phyloP scores from a whole-genome alignment of 192 early-diverging fungal genomes.

The Cetraspora pellucida region DNA sequence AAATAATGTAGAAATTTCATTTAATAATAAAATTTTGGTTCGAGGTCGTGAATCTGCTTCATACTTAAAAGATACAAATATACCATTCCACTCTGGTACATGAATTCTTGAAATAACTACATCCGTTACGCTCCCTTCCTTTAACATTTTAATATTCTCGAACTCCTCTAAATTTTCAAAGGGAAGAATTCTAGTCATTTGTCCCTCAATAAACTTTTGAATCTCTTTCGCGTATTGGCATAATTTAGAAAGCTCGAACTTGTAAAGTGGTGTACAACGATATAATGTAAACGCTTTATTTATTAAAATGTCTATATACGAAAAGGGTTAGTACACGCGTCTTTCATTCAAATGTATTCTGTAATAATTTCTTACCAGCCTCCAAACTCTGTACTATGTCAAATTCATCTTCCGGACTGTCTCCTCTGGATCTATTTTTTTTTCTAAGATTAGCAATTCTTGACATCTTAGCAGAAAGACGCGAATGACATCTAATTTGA shows the following conservation, averaged over 20 bases:
- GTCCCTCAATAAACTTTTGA: neutral
- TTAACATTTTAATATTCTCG: neutral
- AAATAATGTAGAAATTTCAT: neutral
- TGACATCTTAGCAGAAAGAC: no score
- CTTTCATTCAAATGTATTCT: no score
- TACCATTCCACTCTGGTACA: slow-evolving; percentile 5
- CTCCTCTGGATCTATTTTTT: no score
- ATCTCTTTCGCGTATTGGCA: slow-evolving; percentile 8
- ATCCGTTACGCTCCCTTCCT: neutral
- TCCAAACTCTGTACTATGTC: no score
- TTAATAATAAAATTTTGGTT: neutral
- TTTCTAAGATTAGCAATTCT: no score
- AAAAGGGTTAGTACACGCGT: neutral
- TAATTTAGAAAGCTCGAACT: neutral
- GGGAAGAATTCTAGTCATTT: neutral
- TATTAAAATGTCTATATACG: neutral
- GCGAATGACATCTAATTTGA: no score
- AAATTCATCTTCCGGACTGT: no score
- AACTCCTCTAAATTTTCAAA: neutral
- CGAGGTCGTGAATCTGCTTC: no score
- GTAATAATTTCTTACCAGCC: no score
- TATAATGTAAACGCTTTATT: slow-evolving; percentile 3
- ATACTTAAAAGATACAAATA: neutral
- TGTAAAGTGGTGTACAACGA: slow-evolving; percentile 25
- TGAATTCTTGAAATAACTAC: slow-evolving; percentile 11